Conservation (phyloP, 116 monocot genomes). For the Trichopus zeylanicus region DNA sequence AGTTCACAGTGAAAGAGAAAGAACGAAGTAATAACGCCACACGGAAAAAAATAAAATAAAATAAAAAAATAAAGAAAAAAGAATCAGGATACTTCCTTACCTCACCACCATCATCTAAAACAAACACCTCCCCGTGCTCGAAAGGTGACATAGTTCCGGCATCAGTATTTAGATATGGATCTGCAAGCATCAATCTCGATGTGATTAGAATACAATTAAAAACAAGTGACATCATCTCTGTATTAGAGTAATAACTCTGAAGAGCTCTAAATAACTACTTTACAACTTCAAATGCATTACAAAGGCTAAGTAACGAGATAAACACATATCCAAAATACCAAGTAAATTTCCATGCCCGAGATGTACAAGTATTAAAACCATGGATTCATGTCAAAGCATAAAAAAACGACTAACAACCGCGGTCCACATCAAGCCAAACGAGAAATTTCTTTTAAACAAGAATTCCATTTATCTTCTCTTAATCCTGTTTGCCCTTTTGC, state of each 20-base stretch:
- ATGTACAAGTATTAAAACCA: background rate
- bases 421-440: background rate
- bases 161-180: conserved; percentile 65
- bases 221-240: background rate
- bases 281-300: background rate
- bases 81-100: conserved; percentile 21
- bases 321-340: background rate
- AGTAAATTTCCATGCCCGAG: background rate
- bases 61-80: background rate
- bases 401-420: background rate
- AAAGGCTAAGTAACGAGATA: background rate
- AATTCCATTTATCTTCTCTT: background rate
- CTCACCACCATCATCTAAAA: conserved; percentile 67
- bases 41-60: no score
- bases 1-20: background rate
- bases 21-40: no score
- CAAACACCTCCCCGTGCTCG: conserved; percentile 68
- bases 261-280: no score
- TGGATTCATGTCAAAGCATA: background rate
- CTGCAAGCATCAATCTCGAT: conserved; percentile 17
- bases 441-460: background rate
- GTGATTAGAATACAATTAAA: background rate
- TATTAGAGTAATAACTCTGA: background rate
- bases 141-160: conserved; percentile 69
- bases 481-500: background rate